Evolutionary conservation across 305 asterid species (phyloP), one percentile per base, ranked within the genome.

Genomic region (Rubia tinctorum): DNA sequence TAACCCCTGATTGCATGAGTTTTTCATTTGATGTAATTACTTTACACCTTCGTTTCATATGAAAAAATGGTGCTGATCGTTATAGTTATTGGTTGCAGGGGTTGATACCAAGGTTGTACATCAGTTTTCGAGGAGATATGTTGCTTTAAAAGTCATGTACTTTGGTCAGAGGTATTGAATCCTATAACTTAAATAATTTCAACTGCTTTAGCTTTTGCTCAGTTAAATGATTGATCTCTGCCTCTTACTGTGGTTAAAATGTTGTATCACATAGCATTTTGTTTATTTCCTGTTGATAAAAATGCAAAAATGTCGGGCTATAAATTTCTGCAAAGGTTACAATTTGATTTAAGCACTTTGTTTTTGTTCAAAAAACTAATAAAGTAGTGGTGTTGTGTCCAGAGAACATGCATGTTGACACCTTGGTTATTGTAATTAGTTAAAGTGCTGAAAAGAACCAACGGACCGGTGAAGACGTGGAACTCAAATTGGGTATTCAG

Each of bases 71-170:
- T 39, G 42, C 13, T 27, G 14, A 55, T 25, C 14, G 49, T 65
- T 70, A 49, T 40, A 2, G 43, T 17, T 51, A 70, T 22, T 80
- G 64, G 75, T 65, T 80, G 68, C 80, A 83, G 79, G 81, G 71
- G 73, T 49, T 22, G 70, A 63, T 68, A 22, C 76, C 66, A 82
- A 47, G 73, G 42, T 68, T 13, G 69, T 82, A 84, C 82, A 73
- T 80, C 88, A 83, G 72, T 80, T 82, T 78, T 87, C 89, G 12
- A 89, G 82, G 83, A 86, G 97, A 84, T 85, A 80, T 73, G 84
- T 92, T 77, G 99, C 99, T 78, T 63, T 94, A 70, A 92, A 94
- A 80, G 84, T 92, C 44, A 88, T 90, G 95, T 94, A 94, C 83
- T 90, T 94, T 72, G 99, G 99, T 77, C 89, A 82, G 79, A 94